Conservation (phyloP, 345 rosid species). For the Camelina neglecta region DNA sequence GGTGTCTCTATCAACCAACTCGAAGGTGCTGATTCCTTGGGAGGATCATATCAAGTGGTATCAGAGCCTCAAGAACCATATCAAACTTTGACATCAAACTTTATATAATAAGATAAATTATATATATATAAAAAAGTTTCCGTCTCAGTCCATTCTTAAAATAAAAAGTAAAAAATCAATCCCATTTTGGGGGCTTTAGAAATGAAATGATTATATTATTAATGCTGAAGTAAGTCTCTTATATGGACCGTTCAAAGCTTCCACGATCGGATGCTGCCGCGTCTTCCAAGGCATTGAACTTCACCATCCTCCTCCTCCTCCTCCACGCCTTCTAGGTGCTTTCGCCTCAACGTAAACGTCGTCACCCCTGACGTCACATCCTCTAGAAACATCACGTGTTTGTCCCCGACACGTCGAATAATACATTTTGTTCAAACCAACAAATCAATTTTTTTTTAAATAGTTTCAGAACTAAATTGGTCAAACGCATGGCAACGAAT, state of each 20-base stretch:
- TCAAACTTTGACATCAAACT: no score
- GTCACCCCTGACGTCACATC: slow-evolving; percentile 37
- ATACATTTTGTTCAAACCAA: slow-evolving; percentile 3
- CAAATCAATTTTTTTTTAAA: not conserved
- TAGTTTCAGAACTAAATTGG: slow-evolving; percentile 11
- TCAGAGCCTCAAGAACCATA: no score
- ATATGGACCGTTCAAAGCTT: slow-evolving; percentile 1
- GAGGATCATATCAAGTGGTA: no score
- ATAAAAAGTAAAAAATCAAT: not conserved
- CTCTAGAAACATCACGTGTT: slow-evolving; percentile 21
- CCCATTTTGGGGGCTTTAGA: not conserved
- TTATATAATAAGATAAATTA: no score
- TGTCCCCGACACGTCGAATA: slow-evolving; percentile 10
- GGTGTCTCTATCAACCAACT: no score
- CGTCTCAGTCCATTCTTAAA: not conserved
- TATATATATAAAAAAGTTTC: no score
- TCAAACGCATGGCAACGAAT: slow-evolving; percentile 32
- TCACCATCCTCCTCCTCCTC: not conserved
- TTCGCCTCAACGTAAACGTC: slow-evolving; percentile 33
- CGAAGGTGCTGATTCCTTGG: no score
- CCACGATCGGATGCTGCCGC: slow-evolving; percentile 21
- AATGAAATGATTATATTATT: not conserved
- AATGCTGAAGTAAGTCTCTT: not conserved
- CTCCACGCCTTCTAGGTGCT: slow-evolving; percentile 27
- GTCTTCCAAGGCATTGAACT: slow-evolving; percentile 12